Evolutionary conservation across 345 rosid genomes (phyloP), one percentile per base, ranked within the genome.

Genomic region (Durio zibethinus): DNA sequence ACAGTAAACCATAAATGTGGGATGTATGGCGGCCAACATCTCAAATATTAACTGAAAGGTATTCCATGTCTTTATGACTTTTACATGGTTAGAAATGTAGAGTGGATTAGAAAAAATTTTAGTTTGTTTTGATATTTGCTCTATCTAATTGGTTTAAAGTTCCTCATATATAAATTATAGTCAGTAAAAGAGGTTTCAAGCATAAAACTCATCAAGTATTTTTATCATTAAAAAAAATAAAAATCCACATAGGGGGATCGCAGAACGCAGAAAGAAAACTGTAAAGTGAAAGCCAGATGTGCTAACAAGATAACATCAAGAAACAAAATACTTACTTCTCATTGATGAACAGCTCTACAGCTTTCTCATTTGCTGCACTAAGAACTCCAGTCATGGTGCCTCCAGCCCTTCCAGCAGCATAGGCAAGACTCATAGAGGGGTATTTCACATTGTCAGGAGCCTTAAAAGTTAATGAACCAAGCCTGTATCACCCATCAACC

Each of bases 371-470:
- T 68, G 97, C 97, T 20, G 97, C 98, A 43, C 99, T 92, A 72
- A 96, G 97, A 76, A 96, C 99, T 85, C 98, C 99, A 0, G 98
- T 96, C 99, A 96, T 96, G 61, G 99, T 96, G 74, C 99, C 99
- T 82, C 98, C 99, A 27, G 99, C 94, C 79, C 94, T 85, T 82
- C 97, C 98, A 42, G 99, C 99, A 40, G 99, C 86, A 79, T 93
- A 96, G 65, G 94, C 93, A 81, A 96, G 98, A 78, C 89, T 90
- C 97, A 96, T 87, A 21, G 99, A 96, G 23, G 97, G 99, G 74
- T 90, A 96, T 80, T 96, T 96, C 65, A 86, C 90, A 50, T 90
- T 90, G 86, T 92, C 97, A 4, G 99, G 98, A 54, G 90, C 83
- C 88, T 85, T 88, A 80, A 93, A 93, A 31, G 99, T 93, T 81